Conservation (phyloP, 2,329 filamentous ascomycete genomes). For the Venturia aucupariae region DNA sequence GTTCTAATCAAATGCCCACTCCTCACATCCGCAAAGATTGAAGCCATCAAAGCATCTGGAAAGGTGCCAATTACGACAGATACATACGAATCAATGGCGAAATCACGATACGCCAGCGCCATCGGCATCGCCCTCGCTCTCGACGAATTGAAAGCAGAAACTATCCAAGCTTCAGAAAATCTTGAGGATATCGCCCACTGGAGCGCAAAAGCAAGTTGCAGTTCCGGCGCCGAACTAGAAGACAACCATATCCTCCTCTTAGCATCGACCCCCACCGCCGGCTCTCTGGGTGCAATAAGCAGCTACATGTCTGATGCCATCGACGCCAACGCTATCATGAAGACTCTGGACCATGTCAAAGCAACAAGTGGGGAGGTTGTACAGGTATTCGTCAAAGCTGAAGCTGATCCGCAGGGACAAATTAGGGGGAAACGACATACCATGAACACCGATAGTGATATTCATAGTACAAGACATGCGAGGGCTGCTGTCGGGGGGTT, state of each 20-base stretch:
- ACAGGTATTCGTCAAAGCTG: background rate
- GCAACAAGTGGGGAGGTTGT: background rate
- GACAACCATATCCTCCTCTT: conserved; percentile 1
- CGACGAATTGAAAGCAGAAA: background rate
- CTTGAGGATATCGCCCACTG: background rate
- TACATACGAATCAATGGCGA: background rate
- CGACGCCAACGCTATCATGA: background rate
- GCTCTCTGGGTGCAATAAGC: background rate
- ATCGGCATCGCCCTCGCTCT: background rate
- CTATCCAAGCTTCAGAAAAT: too few species aligned
- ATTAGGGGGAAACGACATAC: background rate
- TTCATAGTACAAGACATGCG: conserved; percentile 1
- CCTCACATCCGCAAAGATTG: background rate
- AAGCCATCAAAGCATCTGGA: background rate
- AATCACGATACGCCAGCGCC: background rate
- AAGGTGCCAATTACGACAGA: background rate
- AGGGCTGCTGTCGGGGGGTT: conserved; percentile 1
- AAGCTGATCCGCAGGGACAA: background rate
- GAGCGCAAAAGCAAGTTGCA: conserved; percentile 6
- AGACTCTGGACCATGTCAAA: background rate
- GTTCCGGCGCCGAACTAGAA: background rate
- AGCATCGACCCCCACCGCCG: background rate
- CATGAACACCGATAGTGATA: conserved; percentile 3
- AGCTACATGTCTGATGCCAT: conserved; percentile 4
- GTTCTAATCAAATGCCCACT: conserved; percentile 6